Evolutionary conservation across 352 stramenopile genomes (phyloP), one percentile per base, ranked within the genome.

Genomic region (Aphanomyces invadans): DNA sequence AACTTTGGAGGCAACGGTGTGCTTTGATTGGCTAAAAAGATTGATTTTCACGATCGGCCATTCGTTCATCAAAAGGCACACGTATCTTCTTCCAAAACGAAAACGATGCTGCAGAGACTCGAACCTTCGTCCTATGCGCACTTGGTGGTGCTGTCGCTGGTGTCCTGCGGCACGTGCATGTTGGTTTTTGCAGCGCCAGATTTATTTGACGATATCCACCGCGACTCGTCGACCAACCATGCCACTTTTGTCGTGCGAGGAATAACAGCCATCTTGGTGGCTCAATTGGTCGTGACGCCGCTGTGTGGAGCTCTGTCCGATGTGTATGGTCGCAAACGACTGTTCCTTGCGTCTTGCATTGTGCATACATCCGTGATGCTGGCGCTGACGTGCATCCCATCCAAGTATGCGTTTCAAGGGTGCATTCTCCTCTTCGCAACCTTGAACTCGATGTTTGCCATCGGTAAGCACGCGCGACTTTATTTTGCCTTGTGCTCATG

Each of bases 181-280:
- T 26, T 57, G 21, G 49, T 57, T 7, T 57, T 57, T n/a, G 29
- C 49, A 29, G 23, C 21, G 2, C 49, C 49, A 33, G 49, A 57
- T n/a, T 26, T 57, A 5, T 57, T 57, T 38, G 49, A 57, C 19
- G 49, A 57, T 57, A 32, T 57, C 49, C 29, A 57, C 25, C 49
- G 29, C 23, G 49, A 57, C 49, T 32, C 29, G 19, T 33, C 49
- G 19, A 29, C 49, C 5, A 21, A 57, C 29, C 19, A 33, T 32
- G 49, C 25, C 17, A 15, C 23, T n/a, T 15, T n/a, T 19, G 29
- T 57, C 19, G 49, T 57, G 4, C 7, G 49, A 10, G 2, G 21
- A 17, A 29, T 57, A 15, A 26, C 49, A 21, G 15, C 29, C 25
- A 15, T 57, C 4, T 15, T 57, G 12, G 19, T 32, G 7, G 0